Base-by-base conservation (phyloP, 306 rosid genomes). In the Cicer yamashitae region DNA sequence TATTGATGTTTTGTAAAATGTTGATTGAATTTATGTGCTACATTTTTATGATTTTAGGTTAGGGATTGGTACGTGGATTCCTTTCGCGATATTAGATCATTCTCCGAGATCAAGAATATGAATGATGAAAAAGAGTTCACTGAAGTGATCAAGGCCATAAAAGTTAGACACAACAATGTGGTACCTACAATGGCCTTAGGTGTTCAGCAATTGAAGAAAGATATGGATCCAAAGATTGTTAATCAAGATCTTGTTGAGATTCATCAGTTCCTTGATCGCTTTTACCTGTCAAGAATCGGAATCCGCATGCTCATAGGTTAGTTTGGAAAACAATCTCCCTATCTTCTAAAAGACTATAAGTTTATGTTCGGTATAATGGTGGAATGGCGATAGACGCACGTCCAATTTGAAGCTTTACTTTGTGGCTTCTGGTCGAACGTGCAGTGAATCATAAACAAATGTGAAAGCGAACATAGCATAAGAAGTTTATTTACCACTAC, bases 231-330 rank as follows among this genome's bases (percentile, higher is more conserved):
- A n/a, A 90, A 73, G 74, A 83, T 87, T 25, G 81, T 72, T 20
- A 70, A 83, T 10, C 80, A 84, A 76, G 97, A 88, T 85, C 90
- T 84, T 43, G 87, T 74, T 39, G 99, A 89, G 84, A 94, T 94
- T 82, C 93, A 94, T 63, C 93, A 90, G 64, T 94, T 94, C 81
- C 85, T 94, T 60, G 99, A 94, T 70, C 96, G 97, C 47, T 94
- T 94, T 77, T 94, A 94, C 93, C 70, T 94, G 99, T 92, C 99
- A 7, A 88, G 99, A 85, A 94, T 94, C 71, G 99, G 99, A 79
- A 92, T 94, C 67, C 99, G 99, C 2, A 92, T 94, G 99, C 96
- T 94, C 30, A 94, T 94, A 14, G 97, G 98, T 94, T 66, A 67
- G 84, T 73, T 81, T 34, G 7, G n/a, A 56, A 17, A 57, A 20